These are phyloP conservation scores for Fomitopsis schrenkii DNA, from an alignment of 1,284 basidiomycete genomes.

Conservation along the genomic window DNA sequence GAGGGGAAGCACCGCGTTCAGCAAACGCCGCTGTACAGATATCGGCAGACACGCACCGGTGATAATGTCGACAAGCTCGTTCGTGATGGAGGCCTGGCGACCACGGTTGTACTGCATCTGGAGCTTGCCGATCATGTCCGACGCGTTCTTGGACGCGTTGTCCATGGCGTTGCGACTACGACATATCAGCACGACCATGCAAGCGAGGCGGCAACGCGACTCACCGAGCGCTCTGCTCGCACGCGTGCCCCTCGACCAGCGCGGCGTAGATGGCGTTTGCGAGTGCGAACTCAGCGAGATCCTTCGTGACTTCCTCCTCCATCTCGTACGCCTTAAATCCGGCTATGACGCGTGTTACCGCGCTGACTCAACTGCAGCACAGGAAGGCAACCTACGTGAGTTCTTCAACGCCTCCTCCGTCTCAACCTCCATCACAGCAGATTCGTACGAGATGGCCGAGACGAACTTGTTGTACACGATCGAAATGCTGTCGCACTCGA, in stretches of 20 bases:
- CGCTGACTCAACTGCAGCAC: no score
- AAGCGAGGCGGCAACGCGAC: conserved; percentile 15
- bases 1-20: background rate
- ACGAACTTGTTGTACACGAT: conserved; percentile 96
- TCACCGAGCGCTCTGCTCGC: conserved; percentile 87
- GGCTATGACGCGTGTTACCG: conserved; percentile 37
- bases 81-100: conserved; percentile 97
- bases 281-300: conserved; percentile 93
- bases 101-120: conserved; percentile 98
- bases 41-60: conserved; percentile 58
- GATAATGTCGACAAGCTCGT: conserved; percentile 94
- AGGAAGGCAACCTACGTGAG: conserved; percentile 44
- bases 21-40: background rate
- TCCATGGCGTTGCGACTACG: conserved; percentile 96
- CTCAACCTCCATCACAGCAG: conserved; percentile 73
- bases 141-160: conserved; percentile 98
- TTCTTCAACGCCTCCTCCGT: conserved; percentile 78
- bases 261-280: conserved; percentile 97
- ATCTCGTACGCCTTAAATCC: conserved; percentile 93
- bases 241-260: conserved; percentile 94
- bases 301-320: conserved; percentile 93
- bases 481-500: conserved; percentile 86
- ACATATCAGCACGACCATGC: background rate
- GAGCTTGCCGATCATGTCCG: conserved; percentile 83
- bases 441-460: conserved; percentile 91